Evolutionary conservation across 1,139 yeast genomes (phyloP).

Genomic region (Yamadazyma triangularis): DNA sequence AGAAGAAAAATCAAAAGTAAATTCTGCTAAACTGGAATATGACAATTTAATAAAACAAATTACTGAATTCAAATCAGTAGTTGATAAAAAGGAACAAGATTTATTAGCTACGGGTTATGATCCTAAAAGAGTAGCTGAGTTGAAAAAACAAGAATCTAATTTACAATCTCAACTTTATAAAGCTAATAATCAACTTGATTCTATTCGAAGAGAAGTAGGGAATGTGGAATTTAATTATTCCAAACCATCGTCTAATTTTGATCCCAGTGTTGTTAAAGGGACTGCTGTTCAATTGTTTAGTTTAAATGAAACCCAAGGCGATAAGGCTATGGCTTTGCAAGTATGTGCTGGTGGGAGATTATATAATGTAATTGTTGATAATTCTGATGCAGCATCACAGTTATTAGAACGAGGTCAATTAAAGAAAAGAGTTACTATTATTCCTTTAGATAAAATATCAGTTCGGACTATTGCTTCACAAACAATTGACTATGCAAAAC

Average conservation of each 20-base stretch:
- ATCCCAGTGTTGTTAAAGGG: conserved; percentile 69
- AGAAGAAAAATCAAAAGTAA: conserved; percentile 49
- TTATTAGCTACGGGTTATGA: conserved; percentile 58
- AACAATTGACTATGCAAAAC: conserved; percentile 56
- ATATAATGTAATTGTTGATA: conserved; percentile 88
- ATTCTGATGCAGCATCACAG: conserved; percentile 77
- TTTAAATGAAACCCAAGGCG: conserved; percentile 51
- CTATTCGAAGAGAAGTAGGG: conserved; percentile 60
- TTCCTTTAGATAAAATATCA: conserved; percentile 83
- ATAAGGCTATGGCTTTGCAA: conserved; percentile 80
- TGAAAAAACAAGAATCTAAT: conserved; percentile 41
- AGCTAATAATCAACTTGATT: conserved; percentile 49
- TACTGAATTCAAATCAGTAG: conserved; percentile 35
- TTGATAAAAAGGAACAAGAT: conserved; percentile 36
- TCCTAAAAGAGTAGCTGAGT: conserved; percentile 39
- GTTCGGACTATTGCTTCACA: conserved; percentile 46
- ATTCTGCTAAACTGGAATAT: conserved; percentile 53
- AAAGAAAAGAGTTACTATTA: conserved; percentile 80
- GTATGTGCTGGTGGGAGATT: conserved; percentile 92
- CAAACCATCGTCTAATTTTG: conserved; percentile 59
- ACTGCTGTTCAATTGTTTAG: conserved; percentile 83
- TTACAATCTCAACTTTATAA: conserved; percentile 24
- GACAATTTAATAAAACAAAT: conserved; percentile 39
- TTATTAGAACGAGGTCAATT: conserved; percentile 75
- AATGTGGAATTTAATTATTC: conserved; percentile 74